Base-by-base conservation (phyloP, 352 stramenopile genomes). In the Pythium grandisporangium region DNA sequence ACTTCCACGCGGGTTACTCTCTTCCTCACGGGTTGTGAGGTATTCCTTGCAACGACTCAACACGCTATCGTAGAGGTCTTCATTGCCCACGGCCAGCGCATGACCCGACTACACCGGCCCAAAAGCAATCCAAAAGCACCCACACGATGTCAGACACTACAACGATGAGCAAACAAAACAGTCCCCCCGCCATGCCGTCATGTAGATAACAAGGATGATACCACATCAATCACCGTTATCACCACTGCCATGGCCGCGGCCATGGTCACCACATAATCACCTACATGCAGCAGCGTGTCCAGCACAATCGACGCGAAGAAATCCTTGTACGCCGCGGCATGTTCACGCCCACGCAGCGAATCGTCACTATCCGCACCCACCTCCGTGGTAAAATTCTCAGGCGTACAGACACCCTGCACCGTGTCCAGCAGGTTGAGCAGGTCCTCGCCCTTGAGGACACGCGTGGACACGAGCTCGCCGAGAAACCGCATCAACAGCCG, bases 21-120 rank as follows among this genome's bases (percentile, higher is more conserved):
- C 70, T 19, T 80, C 63, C 32, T 85, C 72, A 5, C 74, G 68
- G 37, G 68, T 69, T 16, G 54, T 60, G 6, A 85, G 65, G 58
- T 88, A 91, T 37, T 82, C 72, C 37, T 70, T 65, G 56, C 70
- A 88, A 21, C 74, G 70, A 42, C 63, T 84, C 12, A 88, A 40
- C 25, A 91, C 53, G 26, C 64, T 82, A 23, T 86, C 70, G 51
- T 80, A 84, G 25, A 80, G 45, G 37, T 85, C 78, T 37, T 79
- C 70, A 7, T 53, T 57, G 3, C 52, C 53, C 14, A 55, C 46
- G 2, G 48, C 48, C 17, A 91, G 45, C 36, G 68, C 58, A 14
- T 79, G 55, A 0, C 78, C 78, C 46, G 58, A 61, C 59, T 73
- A 32, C n/a, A n/a, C n/a, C n/a, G n/a, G n/a, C n/a, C n/a, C n/a